phyloP scores from a whole-genome alignment of 2,329 filamentous ascomycete species.

The Lecanicillium sp. region DNA sequence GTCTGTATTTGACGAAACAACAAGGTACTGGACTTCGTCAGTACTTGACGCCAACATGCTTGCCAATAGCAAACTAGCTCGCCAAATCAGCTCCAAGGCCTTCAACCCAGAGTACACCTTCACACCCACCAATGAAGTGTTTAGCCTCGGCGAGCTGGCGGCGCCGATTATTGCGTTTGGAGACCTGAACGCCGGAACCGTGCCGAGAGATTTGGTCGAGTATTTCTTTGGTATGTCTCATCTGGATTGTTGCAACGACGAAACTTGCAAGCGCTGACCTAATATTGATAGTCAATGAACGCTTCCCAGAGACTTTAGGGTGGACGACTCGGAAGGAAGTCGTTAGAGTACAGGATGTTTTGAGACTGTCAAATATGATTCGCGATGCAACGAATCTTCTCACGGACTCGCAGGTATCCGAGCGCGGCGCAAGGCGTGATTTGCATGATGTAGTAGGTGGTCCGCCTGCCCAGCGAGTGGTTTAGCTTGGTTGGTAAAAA shows the following conservation, averaged over 20 bases:
- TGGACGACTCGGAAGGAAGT: no score
- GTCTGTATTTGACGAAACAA: conserved; percentile 38
- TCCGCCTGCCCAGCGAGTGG: no score
- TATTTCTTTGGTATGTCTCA: conserved; percentile 39
- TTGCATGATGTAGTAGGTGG: neutral
- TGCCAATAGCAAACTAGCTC: conserved; percentile 36
- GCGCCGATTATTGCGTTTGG: conserved; percentile 44
- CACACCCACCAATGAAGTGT: conserved; percentile 30
- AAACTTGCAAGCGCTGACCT: no score
- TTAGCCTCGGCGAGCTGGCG: conserved; percentile 42
- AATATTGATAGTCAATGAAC: conserved; percentile 5
- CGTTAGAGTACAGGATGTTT: no score
- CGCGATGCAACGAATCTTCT: no score
- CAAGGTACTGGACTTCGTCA: conserved; percentile 35
- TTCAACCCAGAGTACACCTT: conserved; percentile 42
- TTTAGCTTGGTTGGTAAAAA: no score
- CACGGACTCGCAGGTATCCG: no score
- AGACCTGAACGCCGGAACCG: conserved; percentile 29
- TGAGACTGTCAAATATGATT: no score
- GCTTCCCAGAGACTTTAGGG: conserved; percentile 1
- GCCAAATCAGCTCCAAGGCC: conserved; percentile 34
- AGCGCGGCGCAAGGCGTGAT: no score
- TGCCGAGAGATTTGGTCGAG: conserved; percentile 29
- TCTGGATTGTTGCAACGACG: no score
- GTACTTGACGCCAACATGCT: conserved; percentile 31